A percentile compares a stretch with the other conserved stretches of the same genome.
Conservation (phyloP, 2,329 filamentous ascomycete species). For the Fusarium poae region DNA sequence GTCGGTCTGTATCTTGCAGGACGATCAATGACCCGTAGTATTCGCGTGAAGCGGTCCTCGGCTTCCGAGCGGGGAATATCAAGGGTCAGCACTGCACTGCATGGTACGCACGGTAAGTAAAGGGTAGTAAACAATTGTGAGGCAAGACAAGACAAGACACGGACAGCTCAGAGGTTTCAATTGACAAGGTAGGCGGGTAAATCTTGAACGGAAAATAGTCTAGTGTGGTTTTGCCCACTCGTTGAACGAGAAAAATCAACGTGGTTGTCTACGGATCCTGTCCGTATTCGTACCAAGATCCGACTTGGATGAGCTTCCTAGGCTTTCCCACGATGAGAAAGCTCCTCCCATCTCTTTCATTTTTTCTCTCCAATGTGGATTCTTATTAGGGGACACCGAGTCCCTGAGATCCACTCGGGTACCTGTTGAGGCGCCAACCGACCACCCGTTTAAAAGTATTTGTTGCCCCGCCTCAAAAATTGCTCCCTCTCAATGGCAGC, state of each 20-base stretch:
- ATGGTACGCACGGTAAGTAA: constrained; percentile 2
- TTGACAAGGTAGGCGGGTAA: constrained; percentile 2
- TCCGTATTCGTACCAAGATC: constrained; percentile 41
- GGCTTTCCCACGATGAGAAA: constrained; percentile 32
- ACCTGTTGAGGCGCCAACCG: constrained; percentile 26
- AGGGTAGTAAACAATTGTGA: not conserved
- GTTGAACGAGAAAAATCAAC: constrained; percentile 46
- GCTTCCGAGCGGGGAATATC: constrained; percentile 45
- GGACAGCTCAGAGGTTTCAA: constrained; percentile 2
- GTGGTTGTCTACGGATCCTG: constrained; percentile 33
- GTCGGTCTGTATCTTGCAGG: constrained; percentile 23
- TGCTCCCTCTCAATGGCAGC: constrained; percentile 30
- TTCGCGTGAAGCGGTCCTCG: constrained; percentile 41
- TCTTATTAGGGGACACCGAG: constrained; percentile 22
- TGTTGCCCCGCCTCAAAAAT: constrained; percentile 40
- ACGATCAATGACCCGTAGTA: constrained; percentile 34
- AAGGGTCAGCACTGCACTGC: constrained; percentile 18
- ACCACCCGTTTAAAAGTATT: constrained; percentile 33
- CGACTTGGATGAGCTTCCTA: constrained; percentile 31
- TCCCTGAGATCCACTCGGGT: constrained; percentile 40
- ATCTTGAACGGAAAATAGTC: not conserved
- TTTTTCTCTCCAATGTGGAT: constrained; percentile 26
- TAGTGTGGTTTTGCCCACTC: constrained; percentile 35
- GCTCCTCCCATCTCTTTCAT: constrained; percentile 30
- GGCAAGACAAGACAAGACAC: constrained; percentile 5